Base-by-base conservation (phyloP, 2,329 filamentous ascomycete species). In the Pseudocercospora vitis region DNA sequence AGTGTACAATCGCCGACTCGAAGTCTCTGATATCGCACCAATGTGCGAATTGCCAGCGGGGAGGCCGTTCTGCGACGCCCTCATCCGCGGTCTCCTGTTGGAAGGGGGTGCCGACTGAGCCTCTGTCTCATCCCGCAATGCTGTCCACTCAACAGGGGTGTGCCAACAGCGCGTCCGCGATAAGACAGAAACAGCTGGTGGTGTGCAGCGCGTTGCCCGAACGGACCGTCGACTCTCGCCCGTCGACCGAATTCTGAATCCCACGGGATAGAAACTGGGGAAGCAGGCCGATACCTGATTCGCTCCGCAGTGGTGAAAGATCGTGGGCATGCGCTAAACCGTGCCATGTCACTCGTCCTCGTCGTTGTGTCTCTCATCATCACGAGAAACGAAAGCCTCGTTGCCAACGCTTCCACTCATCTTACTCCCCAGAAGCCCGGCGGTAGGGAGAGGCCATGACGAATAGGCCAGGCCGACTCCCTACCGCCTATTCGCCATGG, bases 21-120 rank as follows among this genome's bases (percentile, higher is more conserved):
- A 40, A 23, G 16, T 40, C 37, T 40, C 37, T 40, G 19, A 40
- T 19, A 40, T 40, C 12, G 37, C 37, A 19, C 37, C 37, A 40
- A 40, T 24, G 19, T 40, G n/a, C n/a, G 4, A 40, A 11, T 24
- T 23, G 19, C 8, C 18, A 40, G 19, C 37, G 37, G 37, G 21
- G 21, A 40, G 19, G 19, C 23, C 5, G 9, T 40, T 40, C 21
- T 24, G 37, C 18, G 23, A 21, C 37, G 37, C 37, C 19, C 8
- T 40, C 37, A 40, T 40, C 37, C 19, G 37, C 35, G 11, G 37
- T 23, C 37, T 40, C 37, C 19, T 40, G 18, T 40, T 40, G 18
- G 35, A 12, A 16, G 35, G n/a, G n/a, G 2, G 16, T 29, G 35
- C 14, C 35, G 11, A 23, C 19, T 40, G 19, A 40, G 19, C 37